Conservation (phyloP, 1,139 yeast species). For the Blastobotrys niveus region DNA sequence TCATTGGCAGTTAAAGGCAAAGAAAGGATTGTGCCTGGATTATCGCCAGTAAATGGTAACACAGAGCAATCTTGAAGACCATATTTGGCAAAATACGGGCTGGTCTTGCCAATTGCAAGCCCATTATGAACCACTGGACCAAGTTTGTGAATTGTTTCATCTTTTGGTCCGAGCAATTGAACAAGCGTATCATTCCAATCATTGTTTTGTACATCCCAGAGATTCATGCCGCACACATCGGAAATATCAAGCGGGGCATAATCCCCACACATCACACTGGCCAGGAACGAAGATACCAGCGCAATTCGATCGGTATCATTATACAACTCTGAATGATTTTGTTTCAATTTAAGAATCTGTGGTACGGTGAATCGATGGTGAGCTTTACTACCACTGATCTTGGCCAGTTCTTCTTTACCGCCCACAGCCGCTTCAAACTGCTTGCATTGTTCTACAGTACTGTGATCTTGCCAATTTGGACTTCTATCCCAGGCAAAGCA, state of each 20-base stretch:
- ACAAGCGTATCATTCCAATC: slow-evolving; percentile 51
- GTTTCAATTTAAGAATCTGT: slow-evolving; percentile 72
- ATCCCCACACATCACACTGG: slow-evolving; percentile 62
- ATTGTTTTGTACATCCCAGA: slow-evolving; percentile 58
- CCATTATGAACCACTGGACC: slow-evolving; percentile 42
- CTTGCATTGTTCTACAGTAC: slow-evolving; percentile 64
- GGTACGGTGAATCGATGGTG: slow-evolving; percentile 89
- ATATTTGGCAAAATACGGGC: slow-evolving; percentile 53
- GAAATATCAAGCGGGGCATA: slow-evolving; percentile 67
- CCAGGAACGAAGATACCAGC: slow-evolving; percentile 72
- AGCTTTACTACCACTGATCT: slow-evolving; percentile 76
- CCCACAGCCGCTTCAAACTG: slow-evolving; percentile 58
- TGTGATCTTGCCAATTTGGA: slow-evolving; percentile 95
- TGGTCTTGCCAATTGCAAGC: slow-evolving; percentile 40
- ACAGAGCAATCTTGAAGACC: slow-evolving; percentile 63
- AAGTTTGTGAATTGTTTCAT: slow-evolving; percentile 38
- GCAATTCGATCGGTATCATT: slow-evolving; percentile 56
- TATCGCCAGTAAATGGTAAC: slow-evolving; percentile 79
- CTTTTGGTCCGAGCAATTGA: slow-evolving; percentile 34
- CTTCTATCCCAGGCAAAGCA: slow-evolving; percentile 62
- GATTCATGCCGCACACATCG: slow-evolving; percentile 89
- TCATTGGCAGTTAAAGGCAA: slow-evolving; percentile 74
- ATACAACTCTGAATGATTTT: slow-evolving; percentile 50
- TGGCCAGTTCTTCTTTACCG: slow-evolving; percentile 60
- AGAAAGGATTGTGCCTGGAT: slow-evolving; percentile 80